A percentile compares a stretch with the other conserved stretches of the same genome.
phyloP scores from a whole-genome alignment of 208 protist genomes.

The Crithidia fasciculata region DNA sequence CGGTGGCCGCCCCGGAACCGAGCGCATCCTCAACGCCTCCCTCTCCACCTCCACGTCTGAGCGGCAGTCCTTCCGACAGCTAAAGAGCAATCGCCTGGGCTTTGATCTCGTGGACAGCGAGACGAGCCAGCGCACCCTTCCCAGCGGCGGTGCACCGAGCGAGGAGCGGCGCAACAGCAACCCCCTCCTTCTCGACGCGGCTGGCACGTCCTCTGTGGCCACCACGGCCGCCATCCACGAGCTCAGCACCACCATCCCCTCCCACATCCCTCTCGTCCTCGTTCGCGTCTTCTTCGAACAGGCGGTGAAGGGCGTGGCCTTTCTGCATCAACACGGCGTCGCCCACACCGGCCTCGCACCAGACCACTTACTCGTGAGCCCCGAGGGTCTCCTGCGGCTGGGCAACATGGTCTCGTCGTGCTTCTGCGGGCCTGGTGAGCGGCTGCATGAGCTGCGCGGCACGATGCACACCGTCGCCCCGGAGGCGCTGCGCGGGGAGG shows the following conservation, averaged over 20 bases:
- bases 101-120: not conserved
- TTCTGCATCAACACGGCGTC: slow-evolving; percentile 78
- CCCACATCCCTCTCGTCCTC: slow-evolving; percentile 22
- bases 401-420: slow-evolving; percentile 78
- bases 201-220: not conserved
- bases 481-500: slow-evolving; percentile 67
- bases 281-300: slow-evolving; percentile 65
- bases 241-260: not conserved
- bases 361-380: slow-evolving; percentile 82
- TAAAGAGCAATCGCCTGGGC: slow-evolving; percentile 2
- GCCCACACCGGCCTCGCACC: slow-evolving; percentile 85
- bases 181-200: not conserved
- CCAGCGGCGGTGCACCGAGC: not conserved
- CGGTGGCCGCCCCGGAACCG: not conserved
- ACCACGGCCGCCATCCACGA: slow-evolving; percentile 7
- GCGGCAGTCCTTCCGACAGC: not conserved
- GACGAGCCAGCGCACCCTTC: not conserved
- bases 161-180: not conserved
- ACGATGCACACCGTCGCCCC: slow-evolving; percentile 88
- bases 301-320: slow-evolving; percentile 69
- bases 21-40: slow-evolving; percentile 9
- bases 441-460: slow-evolving; percentile 65
- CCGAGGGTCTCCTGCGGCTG: slow-evolving; percentile 69
- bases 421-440: slow-evolving; percentile 52
- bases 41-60: not conserved